A percentile compares a stretch with the other conserved stretches of the same genome.
phyloP scores from a whole-genome alignment of 129 eudicot species.

The Mikania micrantha region DNA sequence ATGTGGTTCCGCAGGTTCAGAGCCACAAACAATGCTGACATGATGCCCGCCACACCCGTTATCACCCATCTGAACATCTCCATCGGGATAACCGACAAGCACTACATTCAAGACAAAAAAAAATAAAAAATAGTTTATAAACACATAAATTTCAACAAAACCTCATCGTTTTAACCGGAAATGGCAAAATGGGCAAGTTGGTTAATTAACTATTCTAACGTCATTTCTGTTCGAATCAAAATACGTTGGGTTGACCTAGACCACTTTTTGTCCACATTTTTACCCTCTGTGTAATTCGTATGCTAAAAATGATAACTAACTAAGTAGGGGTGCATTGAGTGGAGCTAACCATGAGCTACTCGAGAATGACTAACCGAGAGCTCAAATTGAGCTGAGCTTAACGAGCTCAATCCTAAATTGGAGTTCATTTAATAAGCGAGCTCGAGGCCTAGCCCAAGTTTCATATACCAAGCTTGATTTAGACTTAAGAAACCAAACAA shows the following conservation, averaged over 20 bases:
- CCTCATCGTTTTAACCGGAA: neutral
- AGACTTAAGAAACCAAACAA: too few relatives aligned
- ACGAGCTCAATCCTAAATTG: too few relatives aligned
- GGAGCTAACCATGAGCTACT: too few relatives aligned
- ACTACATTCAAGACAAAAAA: slow-evolving; percentile 39
- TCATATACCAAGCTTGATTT: too few relatives aligned
- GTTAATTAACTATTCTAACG: neutral
- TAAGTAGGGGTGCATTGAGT: neutral
- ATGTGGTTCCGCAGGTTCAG: slow-evolving; percentile 84
- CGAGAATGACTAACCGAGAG: too few relatives aligned
- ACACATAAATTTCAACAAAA: neutral
- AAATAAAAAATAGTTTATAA: neutral
- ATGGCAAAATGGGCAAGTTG: neutral
- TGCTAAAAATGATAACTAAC: neutral
- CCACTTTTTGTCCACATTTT: neutral
- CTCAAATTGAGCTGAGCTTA: too few relatives aligned
- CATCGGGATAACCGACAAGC: slow-evolving; percentile 69
- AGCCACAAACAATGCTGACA: slow-evolving; percentile 94
- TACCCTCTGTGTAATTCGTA: neutral
- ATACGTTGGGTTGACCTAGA: neutral
- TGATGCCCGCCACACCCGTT: slow-evolving; percentile 93
- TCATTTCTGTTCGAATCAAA: neutral
- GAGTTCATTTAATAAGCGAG: too few relatives aligned
- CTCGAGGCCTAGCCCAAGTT: too few relatives aligned
- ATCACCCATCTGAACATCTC: slow-evolving; percentile 88